A percentile compares a stretch with the other conserved stretches of the same genome.
These are phyloP conservation scores for Paramecium pentaurelia DNA, from an alignment of 73 alveolate genomes.

Conservation along the genomic window DNA sequence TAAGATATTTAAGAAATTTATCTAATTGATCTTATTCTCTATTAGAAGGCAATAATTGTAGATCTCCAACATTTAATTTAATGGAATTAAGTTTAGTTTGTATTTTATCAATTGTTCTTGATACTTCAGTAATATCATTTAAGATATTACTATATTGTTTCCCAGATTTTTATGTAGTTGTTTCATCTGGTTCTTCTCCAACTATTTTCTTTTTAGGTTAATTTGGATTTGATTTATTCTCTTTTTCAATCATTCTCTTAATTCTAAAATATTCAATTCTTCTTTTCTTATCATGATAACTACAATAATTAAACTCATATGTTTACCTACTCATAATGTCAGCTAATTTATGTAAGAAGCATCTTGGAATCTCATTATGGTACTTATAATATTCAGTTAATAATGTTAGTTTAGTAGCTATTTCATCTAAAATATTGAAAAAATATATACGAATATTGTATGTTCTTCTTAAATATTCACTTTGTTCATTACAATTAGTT, in stretches of 20 bases:
- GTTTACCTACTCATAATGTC: conserved; percentile 29
- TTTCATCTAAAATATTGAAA: conserved; percentile 1
- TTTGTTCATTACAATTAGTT: neutral
- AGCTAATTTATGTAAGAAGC: conserved; percentile 1
- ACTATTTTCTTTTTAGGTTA: conserved; percentile 58
- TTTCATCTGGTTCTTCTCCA: conserved; percentile 48
- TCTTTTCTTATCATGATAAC: conserved; percentile 57
- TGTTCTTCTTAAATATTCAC: neutral
- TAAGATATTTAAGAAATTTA: neutral
- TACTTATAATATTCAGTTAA: conserved; percentile 54
- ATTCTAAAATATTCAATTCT: conserved; percentile 55
- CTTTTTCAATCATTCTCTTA: conserved; percentile 53
- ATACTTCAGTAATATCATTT: conserved; percentile 6
- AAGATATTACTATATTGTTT: neutral
- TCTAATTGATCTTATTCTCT: conserved; percentile 3
- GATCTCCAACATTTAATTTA: conserved; percentile 18
- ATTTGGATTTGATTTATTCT: conserved; percentile 45
- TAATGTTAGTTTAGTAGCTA: neutral
- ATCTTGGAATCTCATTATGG: conserved; percentile 61
- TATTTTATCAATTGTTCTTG: conserved; percentile 3
- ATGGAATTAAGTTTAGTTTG: neutral
- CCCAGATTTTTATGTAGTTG: neutral
- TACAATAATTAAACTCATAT: neutral
- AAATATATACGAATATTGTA: neutral
- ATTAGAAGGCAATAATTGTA: neutral